phyloP scores from a whole-genome alignment of 306 rosid species.

The Elaeagnus macrophylla region DNA sequence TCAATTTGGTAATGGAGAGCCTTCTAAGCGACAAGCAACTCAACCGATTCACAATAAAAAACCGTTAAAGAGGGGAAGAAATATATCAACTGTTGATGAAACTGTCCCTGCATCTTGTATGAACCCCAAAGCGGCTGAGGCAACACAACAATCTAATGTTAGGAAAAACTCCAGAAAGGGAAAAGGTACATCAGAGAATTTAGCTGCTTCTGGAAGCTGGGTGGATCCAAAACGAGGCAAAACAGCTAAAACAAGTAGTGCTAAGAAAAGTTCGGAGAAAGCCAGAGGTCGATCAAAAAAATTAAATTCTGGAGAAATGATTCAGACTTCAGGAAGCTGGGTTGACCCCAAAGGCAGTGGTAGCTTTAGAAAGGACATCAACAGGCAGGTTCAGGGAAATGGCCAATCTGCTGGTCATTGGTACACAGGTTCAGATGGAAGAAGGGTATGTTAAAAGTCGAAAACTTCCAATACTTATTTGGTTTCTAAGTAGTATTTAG shows the following conservation, averaged over 20 bases:
- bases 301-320: slow-evolving; percentile 25
- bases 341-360: slow-evolving; percentile 50
- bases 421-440: slow-evolving; percentile 68
- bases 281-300: slow-evolving; percentile 23
- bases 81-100: slow-evolving; percentile 18
- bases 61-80: slow-evolving; percentile 30
- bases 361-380: slow-evolving; percentile 50
- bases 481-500: not conserved
- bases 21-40: slow-evolving; percentile 38
- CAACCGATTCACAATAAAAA: slow-evolving; percentile 18
- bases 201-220: slow-evolving; percentile 45
- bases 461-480: not conserved
- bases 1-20: slow-evolving; percentile 55
- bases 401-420: slow-evolving; percentile 72
- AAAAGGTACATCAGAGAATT: slow-evolving; percentile 24
- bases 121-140: slow-evolving; percentile 36
- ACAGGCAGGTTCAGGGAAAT: slow-evolving; percentile 56
- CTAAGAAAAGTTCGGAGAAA: slow-evolving; percentile 33
- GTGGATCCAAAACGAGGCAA: slow-evolving; percentile 44
- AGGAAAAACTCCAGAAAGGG: slow-evolving; percentile 35
- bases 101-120: slow-evolving; percentile 38
- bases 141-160: slow-evolving; percentile 29
- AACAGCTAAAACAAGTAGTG: slow-evolving; percentile 31
- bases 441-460: slow-evolving; percentile 39
- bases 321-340: slow-evolving; percentile 47